phyloP scores from a whole-genome alignment of 768 basidiomycete genomes.

The Serendipita sp. region DNA sequence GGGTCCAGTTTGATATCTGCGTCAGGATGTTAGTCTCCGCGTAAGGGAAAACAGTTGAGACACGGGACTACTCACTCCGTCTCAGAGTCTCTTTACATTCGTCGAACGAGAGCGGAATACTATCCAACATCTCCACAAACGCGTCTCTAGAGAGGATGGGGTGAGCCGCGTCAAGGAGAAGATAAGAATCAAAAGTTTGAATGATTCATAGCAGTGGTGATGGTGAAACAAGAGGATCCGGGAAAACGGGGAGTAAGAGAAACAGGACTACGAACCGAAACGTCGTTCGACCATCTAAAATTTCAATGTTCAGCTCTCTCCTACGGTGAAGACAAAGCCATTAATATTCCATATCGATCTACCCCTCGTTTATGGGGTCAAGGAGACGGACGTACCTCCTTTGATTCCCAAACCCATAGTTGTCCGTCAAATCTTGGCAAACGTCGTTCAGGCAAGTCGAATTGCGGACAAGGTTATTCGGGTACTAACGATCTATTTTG shows the following conservation, averaged over 20 bases:
- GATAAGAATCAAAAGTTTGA: background rate
- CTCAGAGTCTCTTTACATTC: slow-evolving; percentile 63
- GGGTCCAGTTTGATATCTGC: slow-evolving; percentile 72
- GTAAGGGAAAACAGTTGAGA: background rate
- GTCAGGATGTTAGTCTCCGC: slow-evolving; percentile 5
- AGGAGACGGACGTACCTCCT: slow-evolving; percentile 17
- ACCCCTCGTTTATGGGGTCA: slow-evolving; percentile 20
- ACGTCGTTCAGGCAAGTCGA: background rate
- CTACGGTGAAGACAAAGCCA: slow-evolving; percentile 10
- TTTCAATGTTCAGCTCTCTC: slow-evolving; percentile 53
- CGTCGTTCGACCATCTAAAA: slow-evolving; percentile 44
- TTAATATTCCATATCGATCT: background rate
- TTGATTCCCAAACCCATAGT: slow-evolving; percentile 67
- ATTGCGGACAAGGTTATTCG: background rate
- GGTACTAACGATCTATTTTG: background rate
- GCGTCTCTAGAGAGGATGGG: slow-evolving; percentile 41
- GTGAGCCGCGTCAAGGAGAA: background rate
- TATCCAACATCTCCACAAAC: slow-evolving; percentile 73
- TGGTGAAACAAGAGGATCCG: no score
- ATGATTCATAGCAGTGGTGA: no score
- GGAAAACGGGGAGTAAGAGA: background rate
- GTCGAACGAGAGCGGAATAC: slow-evolving; percentile 63
- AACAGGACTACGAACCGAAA: slow-evolving; percentile 36
- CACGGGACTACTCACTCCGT: slow-evolving; percentile 33
- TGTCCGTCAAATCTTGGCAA: slow-evolving; percentile 67